Conservation (phyloP, 495 filamentous ascomycete genomes). For the Platismatia glauca region DNA sequence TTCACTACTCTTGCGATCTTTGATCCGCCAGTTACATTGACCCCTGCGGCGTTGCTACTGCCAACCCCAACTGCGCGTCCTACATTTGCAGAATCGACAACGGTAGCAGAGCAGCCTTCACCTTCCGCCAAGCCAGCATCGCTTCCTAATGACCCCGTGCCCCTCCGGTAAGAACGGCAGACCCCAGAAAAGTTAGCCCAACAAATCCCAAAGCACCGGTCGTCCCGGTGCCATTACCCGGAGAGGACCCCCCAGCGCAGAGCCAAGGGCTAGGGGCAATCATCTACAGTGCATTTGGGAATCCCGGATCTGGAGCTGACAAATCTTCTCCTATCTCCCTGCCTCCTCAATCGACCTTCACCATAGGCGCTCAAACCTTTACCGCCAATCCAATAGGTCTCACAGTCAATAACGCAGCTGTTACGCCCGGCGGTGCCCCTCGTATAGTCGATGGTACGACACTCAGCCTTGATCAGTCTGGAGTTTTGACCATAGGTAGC, state of each 20-base stretch:
- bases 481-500: no score
- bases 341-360: no score
- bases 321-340: no score
- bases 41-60: background rate
- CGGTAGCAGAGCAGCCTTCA: background rate
- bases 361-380: conserved; percentile 1
- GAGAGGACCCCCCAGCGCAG: no score
- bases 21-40: background rate
- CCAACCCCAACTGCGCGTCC: background rate
- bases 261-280: background rate
- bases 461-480: no score
- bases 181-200: background rate
- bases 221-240: no score
- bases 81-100: background rate
- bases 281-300: conserved; percentile 4
- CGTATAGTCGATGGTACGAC: no score
- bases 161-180: background rate
- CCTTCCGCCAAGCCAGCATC: conserved; percentile 1
- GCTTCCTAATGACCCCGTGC: background rate
- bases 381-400: no score
- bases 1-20: background rate
- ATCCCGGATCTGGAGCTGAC: background rate
- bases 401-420: no score
- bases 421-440: no score
- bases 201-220: background rate